Evolutionary conservation across 768 basidiomycete genomes (phyloP), one percentile per base, ranked within the genome.

Genomic region (Amanita rubescens): DNA sequence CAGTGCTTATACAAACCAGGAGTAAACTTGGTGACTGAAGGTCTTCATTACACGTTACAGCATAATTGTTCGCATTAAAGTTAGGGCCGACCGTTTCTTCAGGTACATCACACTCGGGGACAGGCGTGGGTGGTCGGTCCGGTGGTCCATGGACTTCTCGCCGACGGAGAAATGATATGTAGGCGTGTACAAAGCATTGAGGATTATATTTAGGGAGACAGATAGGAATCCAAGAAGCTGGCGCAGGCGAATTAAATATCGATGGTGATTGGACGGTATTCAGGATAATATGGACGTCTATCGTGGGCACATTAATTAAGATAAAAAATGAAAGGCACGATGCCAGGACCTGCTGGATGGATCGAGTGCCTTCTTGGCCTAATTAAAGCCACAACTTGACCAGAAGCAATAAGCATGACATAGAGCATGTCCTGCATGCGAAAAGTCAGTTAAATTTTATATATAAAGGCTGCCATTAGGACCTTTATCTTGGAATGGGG

Each of bases 121-220:
- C 38, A 8, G 59, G 43, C 30, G 51, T 49, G 7, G 51, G 39
- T 27, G 56, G 55, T 52, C 50, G 55, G 58, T 62, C 33, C 34
- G 58, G 58, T 42, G 53, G 56, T 6, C 49, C 55, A 30, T 58
- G 50, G 5, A 42, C 52, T 33, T 71, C 67, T 49, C 75, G 73
- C 56, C 72, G 77, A 39, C 78, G 75, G 24, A 86, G 65, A 65
- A 87, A 91, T 3, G 81, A 79, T 39, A 97, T 79, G 61, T 94
- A 96, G 11, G 91, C 88, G 65, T 99, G 92, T 24, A 95, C 84
- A 67, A 97, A 97, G 1, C 87, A 87, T 4, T 82, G 71, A 0
- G 90, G 75, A 62, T 97, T 92, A 74, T 90, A 98, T 66, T 93
- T 94, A 0, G 96, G 95, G 3, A 99, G 78, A 65, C 96, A 98